phyloP scores from a whole-genome alignment of 345 rosid species.

The Eucalyptus polyanthemos region DNA sequence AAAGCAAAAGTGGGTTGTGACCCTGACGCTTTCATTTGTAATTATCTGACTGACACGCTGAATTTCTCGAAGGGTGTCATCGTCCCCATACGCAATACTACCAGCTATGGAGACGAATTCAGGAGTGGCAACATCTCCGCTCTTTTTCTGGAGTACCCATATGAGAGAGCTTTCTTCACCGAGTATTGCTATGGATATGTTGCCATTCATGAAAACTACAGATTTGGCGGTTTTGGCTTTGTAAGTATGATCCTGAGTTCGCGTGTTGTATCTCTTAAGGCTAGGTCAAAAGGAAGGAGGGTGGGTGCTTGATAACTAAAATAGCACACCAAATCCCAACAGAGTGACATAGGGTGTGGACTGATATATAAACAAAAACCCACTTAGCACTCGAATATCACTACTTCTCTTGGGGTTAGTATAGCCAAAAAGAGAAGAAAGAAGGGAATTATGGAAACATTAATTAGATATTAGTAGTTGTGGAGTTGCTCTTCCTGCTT shows the following conservation, averaged over 20 bases:
- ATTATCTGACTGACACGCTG: conserved; percentile 9
- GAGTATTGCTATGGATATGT: conserved; percentile 18
- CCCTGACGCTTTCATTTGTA: conserved; percentile 19
- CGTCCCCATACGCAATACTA: background rate
- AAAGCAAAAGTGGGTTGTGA: conserved; percentile 34
- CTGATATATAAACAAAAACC: background rate
- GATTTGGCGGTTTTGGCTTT: conserved; percentile 52
- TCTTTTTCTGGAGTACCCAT: conserved; percentile 41
- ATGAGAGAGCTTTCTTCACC: conserved; percentile 20
- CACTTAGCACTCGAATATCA: background rate
- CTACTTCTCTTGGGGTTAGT: background rate
- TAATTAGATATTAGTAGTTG: background rate
- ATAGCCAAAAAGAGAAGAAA: background rate
- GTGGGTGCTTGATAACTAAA: background rate
- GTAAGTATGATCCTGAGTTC: conserved; percentile 10
- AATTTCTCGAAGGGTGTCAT: conserved; percentile 2
- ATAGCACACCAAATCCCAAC: background rate
- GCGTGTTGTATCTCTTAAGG: background rate
- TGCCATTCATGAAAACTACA: background rate
- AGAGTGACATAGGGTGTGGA: background rate
- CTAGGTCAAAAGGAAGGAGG: background rate
- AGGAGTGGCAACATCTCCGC: conserved; percentile 12
- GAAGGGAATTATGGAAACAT: background rate
- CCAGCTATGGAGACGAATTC: conserved; percentile 2
- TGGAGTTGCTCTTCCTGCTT: background rate